Conservation (phyloP, 345 rosid species). For the Gossypium anomalum region DNA sequence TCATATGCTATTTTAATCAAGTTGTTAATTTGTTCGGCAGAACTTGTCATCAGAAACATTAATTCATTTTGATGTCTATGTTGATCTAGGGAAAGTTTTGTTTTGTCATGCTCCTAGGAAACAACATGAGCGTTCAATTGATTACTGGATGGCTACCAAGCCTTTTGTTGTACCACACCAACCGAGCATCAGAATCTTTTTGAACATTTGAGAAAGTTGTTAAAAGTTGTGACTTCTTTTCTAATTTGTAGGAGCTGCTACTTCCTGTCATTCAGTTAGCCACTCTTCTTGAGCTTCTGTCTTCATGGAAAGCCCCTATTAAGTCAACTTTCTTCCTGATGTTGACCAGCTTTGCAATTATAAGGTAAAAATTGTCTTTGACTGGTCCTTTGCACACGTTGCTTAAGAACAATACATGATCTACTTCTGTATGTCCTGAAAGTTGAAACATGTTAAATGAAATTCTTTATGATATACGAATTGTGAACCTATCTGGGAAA, state of each 20-base stretch:
- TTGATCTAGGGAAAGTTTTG: not conserved
- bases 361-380: slow-evolving; percentile 36
- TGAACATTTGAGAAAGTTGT: not conserved
- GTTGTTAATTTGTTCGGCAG: not conserved
- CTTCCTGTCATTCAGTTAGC: slow-evolving; percentile 55
- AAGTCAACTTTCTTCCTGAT: slow-evolving; percentile 57
- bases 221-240: not conserved
- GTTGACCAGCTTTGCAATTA: slow-evolving; percentile 35
- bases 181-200: not conserved
- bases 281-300: slow-evolving; percentile 41
- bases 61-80: not conserved
- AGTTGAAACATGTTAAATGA: not conserved
- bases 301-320: slow-evolving; percentile 69
- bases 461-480: not conserved
- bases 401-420: not conserved
- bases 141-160: not conserved
- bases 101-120: slow-evolving; percentile 1
- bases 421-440: slow-evolving; percentile 1
- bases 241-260: slow-evolving; percentile 59
- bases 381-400: slow-evolving; percentile 7
- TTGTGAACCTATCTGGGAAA: not conserved
- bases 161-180: not conserved
- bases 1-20: not conserved
- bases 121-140: slow-evolving; percentile 2
- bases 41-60: slow-evolving; percentile 11